Conservation (phyloP, 140 eudicot species). For the Erigeron philadelphicus region DNA sequence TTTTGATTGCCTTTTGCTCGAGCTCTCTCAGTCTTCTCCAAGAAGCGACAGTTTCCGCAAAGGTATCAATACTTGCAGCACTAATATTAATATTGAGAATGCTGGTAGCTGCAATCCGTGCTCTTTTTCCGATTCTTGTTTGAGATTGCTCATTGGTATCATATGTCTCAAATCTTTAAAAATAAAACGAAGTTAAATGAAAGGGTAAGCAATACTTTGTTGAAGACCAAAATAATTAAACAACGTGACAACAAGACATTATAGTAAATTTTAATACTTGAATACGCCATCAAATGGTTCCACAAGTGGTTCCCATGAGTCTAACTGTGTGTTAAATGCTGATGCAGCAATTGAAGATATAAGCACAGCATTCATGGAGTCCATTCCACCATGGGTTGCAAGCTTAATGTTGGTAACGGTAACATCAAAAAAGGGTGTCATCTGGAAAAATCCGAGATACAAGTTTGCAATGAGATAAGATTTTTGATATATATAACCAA, state of each 20-base stretch:
- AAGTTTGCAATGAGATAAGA: conserved; percentile 11
- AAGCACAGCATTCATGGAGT: conserved; percentile 87
- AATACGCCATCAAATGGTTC: conserved; percentile 98
- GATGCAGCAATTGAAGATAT: conserved; percentile 88
- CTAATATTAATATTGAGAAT: conserved; percentile 71
- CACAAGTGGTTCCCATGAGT: conserved; percentile 97
- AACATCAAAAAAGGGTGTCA: conserved; percentile 92
- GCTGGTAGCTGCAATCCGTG: conserved; percentile 89
- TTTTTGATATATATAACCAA: not conserved
- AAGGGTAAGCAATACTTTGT: conserved; percentile 13
- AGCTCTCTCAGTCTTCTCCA: conserved; percentile 87
- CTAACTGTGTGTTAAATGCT: conserved; percentile 77
- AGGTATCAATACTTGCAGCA: conserved; percentile 80
- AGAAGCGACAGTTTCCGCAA: conserved; percentile 60
- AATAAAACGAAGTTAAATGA: conserved; percentile 19
- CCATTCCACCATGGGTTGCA: conserved; percentile 87
- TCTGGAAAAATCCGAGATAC: conserved; percentile 41
- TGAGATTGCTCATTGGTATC: conserved; percentile 46
- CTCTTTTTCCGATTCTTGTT: conserved; percentile 55
- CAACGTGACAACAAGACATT: not conserved
- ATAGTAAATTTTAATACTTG: conserved; percentile 46
- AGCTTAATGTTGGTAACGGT: conserved; percentile 82
- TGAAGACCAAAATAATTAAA: not conserved
- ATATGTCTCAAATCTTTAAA: conserved; percentile 82
- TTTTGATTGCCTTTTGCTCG: conserved; percentile 78